Base-by-base conservation (phyloP, 208 protist species). In the Naegleria fowleri region DNA sequence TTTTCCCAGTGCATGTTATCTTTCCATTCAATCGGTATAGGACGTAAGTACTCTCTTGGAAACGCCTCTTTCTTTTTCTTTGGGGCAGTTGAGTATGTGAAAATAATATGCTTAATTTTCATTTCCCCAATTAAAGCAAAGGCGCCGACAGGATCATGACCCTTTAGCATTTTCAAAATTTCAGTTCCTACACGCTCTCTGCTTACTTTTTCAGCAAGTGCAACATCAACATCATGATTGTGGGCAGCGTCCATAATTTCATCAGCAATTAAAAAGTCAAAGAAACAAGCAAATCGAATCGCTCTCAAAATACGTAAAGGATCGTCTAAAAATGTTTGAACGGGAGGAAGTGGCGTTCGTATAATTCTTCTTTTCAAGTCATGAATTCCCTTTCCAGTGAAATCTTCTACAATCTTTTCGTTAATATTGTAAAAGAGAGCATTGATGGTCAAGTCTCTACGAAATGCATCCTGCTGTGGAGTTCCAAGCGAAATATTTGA, bases 391-490 rank as follows among this genome's bases (percentile, higher is more conserved):
- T 93, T 95, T 15, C 92, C 91, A 3, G 96, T 98, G 88, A 97
- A 98, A 94, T 99, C 98, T 93, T 99, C 98, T 52, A 99, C 95
- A 39, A 92, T 91, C 38, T 93, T 93, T 15, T 93, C 97, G 92
- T 98, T 95, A n/a, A 99, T 94, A 93, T 99, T 99, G 91, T 99
- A 99, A 92, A 99, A 99, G 9, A 99, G 94, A 29, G 97, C 92
- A 94, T 99, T 99, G 52, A 99, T 97, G n/a, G 98, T 99, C 91
- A 99, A 98, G 94, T 99, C 99, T 40, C 99, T 94, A 29, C 98
- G 93, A 40, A 95, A 88, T 4, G 98, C 97, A 93, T 99, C 99
- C 91, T 99, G 95, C 25, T 85, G 0, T 33, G 96, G 88, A 41
- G 95, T 97, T 48, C 97, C 97, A 38, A 94, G 43, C 91, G 67